Conservation (phyloP, 768 basidiomycete genomes). For the Inosperma sp. region DNA sequence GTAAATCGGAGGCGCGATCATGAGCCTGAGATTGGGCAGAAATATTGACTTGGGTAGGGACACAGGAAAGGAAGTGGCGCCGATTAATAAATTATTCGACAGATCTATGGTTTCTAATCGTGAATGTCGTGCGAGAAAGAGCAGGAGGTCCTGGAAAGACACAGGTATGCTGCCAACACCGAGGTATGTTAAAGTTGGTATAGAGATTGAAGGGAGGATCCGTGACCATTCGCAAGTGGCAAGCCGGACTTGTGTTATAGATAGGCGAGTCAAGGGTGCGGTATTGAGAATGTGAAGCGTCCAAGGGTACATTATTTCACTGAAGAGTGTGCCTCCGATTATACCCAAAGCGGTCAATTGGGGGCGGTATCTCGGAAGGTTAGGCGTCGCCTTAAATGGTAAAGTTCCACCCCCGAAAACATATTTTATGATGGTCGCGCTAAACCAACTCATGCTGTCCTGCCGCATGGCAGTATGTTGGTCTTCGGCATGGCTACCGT, state of each 20-base stretch:
- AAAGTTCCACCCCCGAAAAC: neutral
- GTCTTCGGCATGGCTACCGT: neutral
- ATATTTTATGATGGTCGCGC: neutral
- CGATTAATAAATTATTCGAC: neutral
- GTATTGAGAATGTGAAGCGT: neutral
- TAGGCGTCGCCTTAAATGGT: neutral
- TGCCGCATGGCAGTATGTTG: neutral
- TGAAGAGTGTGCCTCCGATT: neutral
- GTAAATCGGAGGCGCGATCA: neutral
- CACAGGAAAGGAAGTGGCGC: neutral
- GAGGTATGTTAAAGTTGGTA: neutral
- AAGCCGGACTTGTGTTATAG: neutral
- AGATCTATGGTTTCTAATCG: neutral
- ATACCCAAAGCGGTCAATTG: neutral
- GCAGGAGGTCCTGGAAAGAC: slow-evolving; percentile 1
- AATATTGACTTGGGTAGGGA: neutral
- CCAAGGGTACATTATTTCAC: neutral
- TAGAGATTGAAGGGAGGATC: neutral
- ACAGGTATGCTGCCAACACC: neutral
- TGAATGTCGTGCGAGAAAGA: slow-evolving; percentile 12
- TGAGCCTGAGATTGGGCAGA: neutral
- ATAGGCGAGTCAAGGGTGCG: slow-evolving; percentile 1
- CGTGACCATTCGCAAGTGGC: neutral
- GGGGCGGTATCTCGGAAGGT: neutral
- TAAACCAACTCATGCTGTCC: neutral